Conservation (phyloP, 73 alveolate species). For the Paramecium primaurelia region DNA sequence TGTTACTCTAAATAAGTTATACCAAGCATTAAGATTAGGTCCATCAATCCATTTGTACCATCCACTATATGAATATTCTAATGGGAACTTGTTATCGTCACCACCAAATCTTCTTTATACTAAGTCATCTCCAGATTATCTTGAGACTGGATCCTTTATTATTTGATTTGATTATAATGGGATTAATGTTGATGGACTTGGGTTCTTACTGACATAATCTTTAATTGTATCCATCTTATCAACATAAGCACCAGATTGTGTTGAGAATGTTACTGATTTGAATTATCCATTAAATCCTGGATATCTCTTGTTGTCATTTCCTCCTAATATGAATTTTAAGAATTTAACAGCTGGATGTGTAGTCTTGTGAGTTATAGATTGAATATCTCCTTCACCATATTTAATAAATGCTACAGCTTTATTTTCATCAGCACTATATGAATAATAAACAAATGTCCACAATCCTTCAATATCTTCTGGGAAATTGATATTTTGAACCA, state of each 20-base stretch:
- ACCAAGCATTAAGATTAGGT: constrained; percentile 51
- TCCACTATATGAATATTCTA: constrained; percentile 39
- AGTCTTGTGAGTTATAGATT: background rate
- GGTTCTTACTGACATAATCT: background rate
- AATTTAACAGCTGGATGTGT: constrained; percentile 6
- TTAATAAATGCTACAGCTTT: constrained; percentile 35
- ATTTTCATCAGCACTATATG: constrained; percentile 23
- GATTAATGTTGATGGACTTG: background rate
- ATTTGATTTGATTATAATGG: background rate
- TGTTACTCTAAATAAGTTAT: constrained; percentile 43
- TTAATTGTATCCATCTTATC: background rate
- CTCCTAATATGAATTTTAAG: constrained; percentile 32
- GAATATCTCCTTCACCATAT: background rate
- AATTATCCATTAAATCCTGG: constrained; percentile 43
- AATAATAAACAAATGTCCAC: constrained; percentile 51
- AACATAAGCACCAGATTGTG: constrained; percentile 1
- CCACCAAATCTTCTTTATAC: background rate
- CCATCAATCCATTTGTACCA: constrained; percentile 41
- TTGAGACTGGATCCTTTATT: background rate
- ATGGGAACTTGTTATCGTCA: constrained; percentile 6
- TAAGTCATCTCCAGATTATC: background rate
- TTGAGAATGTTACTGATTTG: background rate
- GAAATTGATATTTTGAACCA: background rate
- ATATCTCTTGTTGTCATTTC: constrained; percentile 30
- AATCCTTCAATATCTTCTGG: constrained; percentile 57